These are phyloP conservation scores for Plasmodium coatneyi DNA, from an alignment of 169 alveolate genomes.

Conservation along the genomic window DNA sequence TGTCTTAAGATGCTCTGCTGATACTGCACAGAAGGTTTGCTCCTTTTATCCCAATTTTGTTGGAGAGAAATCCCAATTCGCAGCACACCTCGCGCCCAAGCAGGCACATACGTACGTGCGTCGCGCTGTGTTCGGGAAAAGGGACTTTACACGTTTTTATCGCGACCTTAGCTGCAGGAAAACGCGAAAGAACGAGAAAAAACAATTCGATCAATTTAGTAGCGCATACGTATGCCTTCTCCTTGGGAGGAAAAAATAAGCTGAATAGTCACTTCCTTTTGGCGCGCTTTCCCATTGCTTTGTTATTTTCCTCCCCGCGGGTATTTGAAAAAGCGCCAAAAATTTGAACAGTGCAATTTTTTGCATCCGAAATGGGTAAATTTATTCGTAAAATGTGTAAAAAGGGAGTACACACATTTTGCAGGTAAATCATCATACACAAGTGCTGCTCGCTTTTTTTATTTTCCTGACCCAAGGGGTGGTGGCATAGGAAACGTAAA, in stretches of 20 bases:
- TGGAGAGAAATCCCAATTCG: background rate
- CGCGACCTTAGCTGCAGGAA: background rate
- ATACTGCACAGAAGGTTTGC: background rate
- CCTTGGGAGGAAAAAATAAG: background rate
- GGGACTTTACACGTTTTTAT: background rate
- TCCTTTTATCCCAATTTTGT: background rate
- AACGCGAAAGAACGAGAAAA: background rate
- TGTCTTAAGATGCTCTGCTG: background rate
- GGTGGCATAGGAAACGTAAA: background rate
- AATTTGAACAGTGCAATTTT: background rate
- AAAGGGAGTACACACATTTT: background rate
- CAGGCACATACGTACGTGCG: background rate
- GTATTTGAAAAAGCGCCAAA: background rate
- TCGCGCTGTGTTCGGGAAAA: background rate
- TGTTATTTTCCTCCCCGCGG: background rate
- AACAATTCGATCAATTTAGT: background rate
- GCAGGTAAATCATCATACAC: constrained; percentile 3
- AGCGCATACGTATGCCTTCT: background rate
- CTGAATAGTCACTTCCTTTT: background rate
- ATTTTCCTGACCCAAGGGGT: background rate
- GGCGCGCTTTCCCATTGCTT: background rate
- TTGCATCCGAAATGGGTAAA: background rate
- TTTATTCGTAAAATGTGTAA: background rate
- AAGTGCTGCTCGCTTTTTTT: background rate
- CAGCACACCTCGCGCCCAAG: background rate